Percentiles rank a stretch among this genome's conserved stretches.
phyloP scores from a whole-genome alignment of 2,329 filamentous ascomycete species.

The Fulvia fulva region DNA sequence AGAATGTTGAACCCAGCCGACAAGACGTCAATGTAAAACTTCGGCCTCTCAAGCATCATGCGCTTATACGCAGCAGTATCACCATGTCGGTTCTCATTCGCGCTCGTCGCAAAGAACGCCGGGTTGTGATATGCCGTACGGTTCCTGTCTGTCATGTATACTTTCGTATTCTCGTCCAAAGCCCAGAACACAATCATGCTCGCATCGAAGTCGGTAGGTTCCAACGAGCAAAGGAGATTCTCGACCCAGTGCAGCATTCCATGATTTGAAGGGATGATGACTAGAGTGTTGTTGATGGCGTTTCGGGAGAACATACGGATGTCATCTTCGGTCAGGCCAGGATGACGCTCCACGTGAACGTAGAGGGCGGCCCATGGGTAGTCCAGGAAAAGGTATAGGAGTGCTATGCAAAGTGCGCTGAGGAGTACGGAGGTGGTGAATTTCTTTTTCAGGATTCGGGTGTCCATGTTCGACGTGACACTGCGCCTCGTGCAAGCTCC shows the following conservation, averaged over 20 bases:
- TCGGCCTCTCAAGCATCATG: constrained; percentile 20
- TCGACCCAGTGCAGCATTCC: constrained; percentile 16
- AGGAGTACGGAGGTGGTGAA: not conserved
- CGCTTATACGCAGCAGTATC: constrained; percentile 17
- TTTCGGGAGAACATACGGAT: constrained; percentile 1
- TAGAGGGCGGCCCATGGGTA: not conserved
- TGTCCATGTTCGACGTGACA: not conserved
- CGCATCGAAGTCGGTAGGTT: constrained; percentile 6
- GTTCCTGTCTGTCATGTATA: not conserved
- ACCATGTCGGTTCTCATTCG: constrained; percentile 16
- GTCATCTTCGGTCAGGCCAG: not conserved
- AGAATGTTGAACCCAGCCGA: constrained; percentile 18
- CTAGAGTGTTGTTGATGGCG: constrained; percentile 10
- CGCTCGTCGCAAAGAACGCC: constrained; percentile 13
- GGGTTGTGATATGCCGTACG: constrained; percentile 14
- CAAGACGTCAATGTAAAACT: constrained; percentile 18
- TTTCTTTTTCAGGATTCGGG: not conserved
- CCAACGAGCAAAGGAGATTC: constrained; percentile 17
- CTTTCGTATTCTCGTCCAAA: constrained; percentile 13
- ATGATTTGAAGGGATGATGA: constrained; percentile 15
- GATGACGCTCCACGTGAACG: not conserved
- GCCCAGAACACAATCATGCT: constrained; percentile 20
- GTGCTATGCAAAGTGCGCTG: not conserved
- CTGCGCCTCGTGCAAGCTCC: not conserved
- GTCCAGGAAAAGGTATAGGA: not conserved